Evolutionary conservation across 2,329 filamentous ascomycete species (phyloP).

Genomic region (Septoria linicola): DNA sequence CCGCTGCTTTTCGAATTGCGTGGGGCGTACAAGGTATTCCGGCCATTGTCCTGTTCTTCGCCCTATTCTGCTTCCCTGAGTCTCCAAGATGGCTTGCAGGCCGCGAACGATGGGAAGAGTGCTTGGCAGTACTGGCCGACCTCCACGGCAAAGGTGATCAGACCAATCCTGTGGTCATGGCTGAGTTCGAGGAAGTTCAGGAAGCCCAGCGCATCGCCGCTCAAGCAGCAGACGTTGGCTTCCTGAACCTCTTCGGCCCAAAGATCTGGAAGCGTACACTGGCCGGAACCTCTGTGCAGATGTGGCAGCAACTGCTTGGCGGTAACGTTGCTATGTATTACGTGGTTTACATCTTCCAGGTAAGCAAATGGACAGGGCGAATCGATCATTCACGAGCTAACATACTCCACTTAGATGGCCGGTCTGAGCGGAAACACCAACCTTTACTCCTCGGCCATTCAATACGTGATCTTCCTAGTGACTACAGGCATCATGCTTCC

Average conservation of each 20-base stretch:
- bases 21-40: conserved; percentile 49
- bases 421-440: conserved; percentile 43
- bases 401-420: conserved; percentile 50
- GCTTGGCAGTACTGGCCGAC: conserved; percentile 43
- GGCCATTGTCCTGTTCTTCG: conserved; percentile 46
- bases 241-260: conserved; percentile 46
- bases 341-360: conserved; percentile 60
- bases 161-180: conserved; percentile 48
- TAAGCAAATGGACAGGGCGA: too few species aligned
- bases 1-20: conserved; percentile 54
- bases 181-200: conserved; percentile 49
- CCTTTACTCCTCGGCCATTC: conserved; percentile 40
- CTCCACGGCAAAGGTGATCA: conserved; percentile 47
- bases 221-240: conserved; percentile 41
- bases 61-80: conserved; percentile 48
- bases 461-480: conserved; percentile 46
- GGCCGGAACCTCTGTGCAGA: conserved; percentile 56
- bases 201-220: conserved; percentile 41
- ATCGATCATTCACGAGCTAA: too few species aligned
- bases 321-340: conserved; percentile 43
- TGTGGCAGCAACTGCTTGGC: conserved; percentile 54
- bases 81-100: conserved; percentile 51
- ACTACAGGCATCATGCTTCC: conserved; percentile 42
- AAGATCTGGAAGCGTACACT: conserved; percentile 60
- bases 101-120: conserved; percentile 48